Percentiles rank a stretch among this genome's conserved stretches.
phyloP scores from a whole-genome alignment of 495 filamentous ascomycete species.

The Zalerion maritima region DNA sequence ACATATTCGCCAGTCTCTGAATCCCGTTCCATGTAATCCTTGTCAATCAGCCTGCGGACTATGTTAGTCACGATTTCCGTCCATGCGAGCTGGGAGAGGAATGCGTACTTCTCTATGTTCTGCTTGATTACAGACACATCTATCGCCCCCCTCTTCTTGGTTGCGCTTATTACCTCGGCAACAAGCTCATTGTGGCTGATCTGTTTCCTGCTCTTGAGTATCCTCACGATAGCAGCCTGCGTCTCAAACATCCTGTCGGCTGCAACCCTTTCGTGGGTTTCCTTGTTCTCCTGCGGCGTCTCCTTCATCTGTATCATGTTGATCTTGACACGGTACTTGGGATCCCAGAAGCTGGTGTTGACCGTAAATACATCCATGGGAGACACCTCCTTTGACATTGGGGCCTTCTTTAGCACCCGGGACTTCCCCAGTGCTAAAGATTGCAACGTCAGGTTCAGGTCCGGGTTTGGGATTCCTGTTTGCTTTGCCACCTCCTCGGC shows the following conservation, averaged over 20 bases:
- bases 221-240: conserved; percentile 89
- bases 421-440: conserved; percentile 82
- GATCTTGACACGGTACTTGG: conserved; percentile 89
- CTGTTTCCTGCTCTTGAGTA: conserved; percentile 91
- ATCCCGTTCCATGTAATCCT: conserved; percentile 93
- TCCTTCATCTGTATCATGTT: conserved; percentile 96
- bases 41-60: conserved; percentile 64
- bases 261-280: conserved; percentile 77
- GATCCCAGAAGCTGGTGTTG: conserved; percentile 60
- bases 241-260: conserved; percentile 89
- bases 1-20: conserved; percentile 60
- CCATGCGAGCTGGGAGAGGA: not conserved
- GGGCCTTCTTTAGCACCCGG: conserved; percentile 73
- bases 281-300: conserved; percentile 74
- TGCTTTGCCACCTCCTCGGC: conserved; percentile 57
- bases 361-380: conserved; percentile 65
- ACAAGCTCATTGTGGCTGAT: conserved; percentile 73
- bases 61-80: not conserved
- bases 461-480: conserved; percentile 50
- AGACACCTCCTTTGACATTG: conserved; percentile 68
- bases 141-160: conserved; percentile 66
- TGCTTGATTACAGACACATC: conserved; percentile 81
- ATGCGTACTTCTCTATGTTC: conserved; percentile 81
- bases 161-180: conserved; percentile 75
- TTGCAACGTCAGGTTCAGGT: conserved; percentile 82